Conservation (phyloP, 768 basidiomycete genomes). For the Russula virescens region DNA sequence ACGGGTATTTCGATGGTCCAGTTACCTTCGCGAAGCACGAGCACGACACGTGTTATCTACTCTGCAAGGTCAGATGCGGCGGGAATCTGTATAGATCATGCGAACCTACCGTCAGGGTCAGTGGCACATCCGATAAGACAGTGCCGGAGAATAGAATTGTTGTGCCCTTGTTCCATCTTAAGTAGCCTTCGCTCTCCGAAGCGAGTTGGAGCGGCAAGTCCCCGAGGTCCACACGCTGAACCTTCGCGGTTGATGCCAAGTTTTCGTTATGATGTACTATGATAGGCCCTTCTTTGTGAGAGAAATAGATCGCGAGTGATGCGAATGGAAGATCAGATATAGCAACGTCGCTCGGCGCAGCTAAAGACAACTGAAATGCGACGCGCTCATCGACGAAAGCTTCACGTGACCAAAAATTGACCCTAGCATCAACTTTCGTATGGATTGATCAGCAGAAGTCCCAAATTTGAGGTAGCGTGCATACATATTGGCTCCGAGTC, state of each 20-base stretch:
- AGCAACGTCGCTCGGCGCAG: slow-evolving; percentile 42
- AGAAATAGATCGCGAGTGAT: slow-evolving; percentile 55
- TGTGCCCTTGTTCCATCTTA: slow-evolving; percentile 55
- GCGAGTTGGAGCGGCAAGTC: slow-evolving; percentile 28
- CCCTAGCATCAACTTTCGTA: slow-evolving; percentile 51
- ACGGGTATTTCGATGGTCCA: slow-evolving; percentile 71
- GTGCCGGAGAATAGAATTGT: slow-evolving; percentile 57
- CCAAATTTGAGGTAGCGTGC: slow-evolving; percentile 28
- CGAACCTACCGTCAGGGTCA: slow-evolving; percentile 47
- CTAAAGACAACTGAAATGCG: slow-evolving; percentile 70
- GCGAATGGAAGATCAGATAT: slow-evolving; percentile 58
- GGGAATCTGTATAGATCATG: background rate
- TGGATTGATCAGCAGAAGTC: background rate
- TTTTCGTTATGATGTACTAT: slow-evolving; percentile 41
- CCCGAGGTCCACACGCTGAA: slow-evolving; percentile 46
- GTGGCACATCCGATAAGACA: slow-evolving; percentile 45
- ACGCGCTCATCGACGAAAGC: slow-evolving; percentile 54
- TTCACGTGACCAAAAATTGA: slow-evolving; percentile 67
- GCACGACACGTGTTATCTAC: slow-evolving; percentile 40
- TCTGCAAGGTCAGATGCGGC: slow-evolving; percentile 6
- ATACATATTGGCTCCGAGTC: slow-evolving; percentile 61
- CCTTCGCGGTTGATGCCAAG: slow-evolving; percentile 12
- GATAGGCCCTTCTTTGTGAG: slow-evolving; percentile 43
- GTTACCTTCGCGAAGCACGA: slow-evolving; percentile 50
- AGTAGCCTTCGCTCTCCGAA: slow-evolving; percentile 33